A percentile compares a stretch with the other conserved stretches of the same genome.
Evolutionary conservation across 768 basidiomycete species (phyloP).

Genomic region (Strobilomyces dryophilus): DNA sequence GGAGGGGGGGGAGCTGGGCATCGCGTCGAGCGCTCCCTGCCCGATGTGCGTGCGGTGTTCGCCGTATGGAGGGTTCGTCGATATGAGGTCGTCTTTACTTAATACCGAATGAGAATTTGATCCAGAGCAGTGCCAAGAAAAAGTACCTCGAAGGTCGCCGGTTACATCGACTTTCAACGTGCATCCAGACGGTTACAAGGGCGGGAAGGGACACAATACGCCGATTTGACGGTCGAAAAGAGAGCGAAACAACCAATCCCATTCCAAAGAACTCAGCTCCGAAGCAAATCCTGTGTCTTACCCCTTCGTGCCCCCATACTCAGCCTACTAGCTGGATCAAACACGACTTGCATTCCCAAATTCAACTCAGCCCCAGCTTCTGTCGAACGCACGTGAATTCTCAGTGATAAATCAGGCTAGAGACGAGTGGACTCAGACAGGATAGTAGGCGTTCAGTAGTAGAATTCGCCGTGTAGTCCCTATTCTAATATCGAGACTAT

Average conservation of each 20-base stretch:
- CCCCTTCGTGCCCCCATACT: slow-evolving; percentile 53
- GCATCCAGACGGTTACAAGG: slow-evolving; percentile 84
- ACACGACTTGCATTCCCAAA: slow-evolving; percentile 70
- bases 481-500: no score
- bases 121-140: not conserved
- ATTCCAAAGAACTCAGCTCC: slow-evolving; percentile 4
- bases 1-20: no score
- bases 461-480: no score
- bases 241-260: slow-evolving; percentile 72
- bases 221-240: slow-evolving; percentile 66
- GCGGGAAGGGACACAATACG: slow-evolving; percentile 85
- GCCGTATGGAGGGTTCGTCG: no score
- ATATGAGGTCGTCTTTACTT: no score
- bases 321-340: slow-evolving; percentile 69
- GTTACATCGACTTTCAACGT: slow-evolving; percentile 56
- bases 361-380: slow-evolving; percentile 58
- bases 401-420: no score
- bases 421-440: no score
- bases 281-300: slow-evolving; percentile 21
- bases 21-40: no score
- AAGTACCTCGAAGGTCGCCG: slow-evolving; percentile 44
- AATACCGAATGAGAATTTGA: no score
- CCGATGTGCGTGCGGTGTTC: no score
- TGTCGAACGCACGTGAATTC: slow-evolving; percentile 69
- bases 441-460: no score